Evolutionary conservation across 495 filamentous ascomycete species (phyloP), one percentile per base, ranked within the genome.

Genomic region (Diplogelasinospora grovesii): DNA sequence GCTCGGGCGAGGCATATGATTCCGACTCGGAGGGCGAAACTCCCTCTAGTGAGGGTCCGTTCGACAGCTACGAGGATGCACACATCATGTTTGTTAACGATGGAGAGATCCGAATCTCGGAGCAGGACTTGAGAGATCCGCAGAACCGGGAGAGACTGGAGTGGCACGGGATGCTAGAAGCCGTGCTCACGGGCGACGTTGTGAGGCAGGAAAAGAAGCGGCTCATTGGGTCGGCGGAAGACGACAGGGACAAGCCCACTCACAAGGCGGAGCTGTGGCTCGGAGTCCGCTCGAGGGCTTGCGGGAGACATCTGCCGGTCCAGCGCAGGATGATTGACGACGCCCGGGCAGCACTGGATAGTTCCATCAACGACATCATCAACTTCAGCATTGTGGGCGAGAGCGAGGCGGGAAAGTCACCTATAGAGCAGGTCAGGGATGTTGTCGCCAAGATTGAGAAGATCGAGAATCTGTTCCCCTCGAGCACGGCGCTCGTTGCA

Each of bases 131-230:
- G 23, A 83, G 82, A 66, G 83, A 93, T 48, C 83, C 86, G 1
- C 80, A 78, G 48, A 97, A 92, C 54, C 77, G 92, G 37, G 92
- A 97, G 61, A 71, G 92, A 25, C 67, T 98, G 20, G 93, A 98
- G 63, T 98, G 92, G 92, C 90, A 98, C 65, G 83, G 86, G 4
- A 98, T 98, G 92, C 69, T 98, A 26, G 87, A 89, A 20, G 89
- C 87, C 1, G 92, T 98, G 3, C 64, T 98, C 48, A 97, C 89
- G 24, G 92, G 92, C 36, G 92, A 98, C 60, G 93, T 98, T 8
- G 90, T 98, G 16, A 85, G 86, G 48, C 92, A 98, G 60, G 92
- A 98, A 66, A 98, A 97, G 67, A 92, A 94, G 55, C 78, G 92
- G 22, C 64, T 98, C 49, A 87, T 90, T 51, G 92, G 89, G 13